Conservation (phyloP, 768 basidiomycete genomes). For the Mrakia frigida region DNA sequence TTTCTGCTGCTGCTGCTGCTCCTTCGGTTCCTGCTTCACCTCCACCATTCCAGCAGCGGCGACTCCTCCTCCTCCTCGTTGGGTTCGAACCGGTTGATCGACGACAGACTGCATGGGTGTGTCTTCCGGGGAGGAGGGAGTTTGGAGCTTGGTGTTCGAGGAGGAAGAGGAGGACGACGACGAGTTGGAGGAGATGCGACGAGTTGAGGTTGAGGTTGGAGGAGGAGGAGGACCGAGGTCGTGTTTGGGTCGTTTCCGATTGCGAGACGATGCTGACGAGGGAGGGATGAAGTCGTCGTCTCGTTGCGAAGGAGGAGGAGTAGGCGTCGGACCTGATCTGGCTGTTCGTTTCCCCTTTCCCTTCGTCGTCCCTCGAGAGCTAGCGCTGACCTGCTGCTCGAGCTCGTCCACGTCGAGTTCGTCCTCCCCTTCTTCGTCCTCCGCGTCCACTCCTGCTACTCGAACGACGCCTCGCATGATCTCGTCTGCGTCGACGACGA, state of each 20-base stretch:
- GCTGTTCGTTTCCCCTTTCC: conserved; percentile 1
- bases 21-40: not conserved
- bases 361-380: not conserved
- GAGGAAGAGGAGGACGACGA: not conserved
- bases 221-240: not conserved
- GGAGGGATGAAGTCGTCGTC: not conserved
- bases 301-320: conserved; percentile 2
- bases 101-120: not conserved
- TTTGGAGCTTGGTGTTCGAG: not conserved
- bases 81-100: no score
- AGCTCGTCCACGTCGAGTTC: not conserved
- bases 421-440: not conserved
- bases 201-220: not conserved
- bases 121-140: not conserved
- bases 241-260: conserved; percentile 5
- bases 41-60: not conserved
- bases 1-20: not conserved
- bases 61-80: not conserved
- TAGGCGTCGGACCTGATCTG: not conserved
- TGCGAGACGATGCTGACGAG: not conserved
- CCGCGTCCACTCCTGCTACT: not conserved
- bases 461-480: not conserved
- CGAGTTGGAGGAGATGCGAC: not conserved
- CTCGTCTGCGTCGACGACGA: not conserved
- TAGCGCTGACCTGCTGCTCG: not conserved